Percentiles rank a stretch among this genome's conserved stretches.
Evolutionary conservation across 2,329 filamentous ascomycete genomes (phyloP).

Genomic region (Alternaria angustiovoidea): DNA sequence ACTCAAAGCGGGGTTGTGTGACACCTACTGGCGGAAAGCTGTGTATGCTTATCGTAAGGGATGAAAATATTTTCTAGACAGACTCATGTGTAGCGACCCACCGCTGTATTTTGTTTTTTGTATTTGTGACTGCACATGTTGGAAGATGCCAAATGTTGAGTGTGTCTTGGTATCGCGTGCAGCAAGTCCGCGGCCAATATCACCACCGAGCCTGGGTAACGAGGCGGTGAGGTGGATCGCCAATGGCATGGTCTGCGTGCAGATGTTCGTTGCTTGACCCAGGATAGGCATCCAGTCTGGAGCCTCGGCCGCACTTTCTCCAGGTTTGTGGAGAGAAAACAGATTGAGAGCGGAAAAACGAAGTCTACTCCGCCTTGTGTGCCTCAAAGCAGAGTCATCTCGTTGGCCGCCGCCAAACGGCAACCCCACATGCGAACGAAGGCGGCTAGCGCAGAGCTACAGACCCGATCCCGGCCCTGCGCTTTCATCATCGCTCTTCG

Average conservation of each 20-base stretch:
- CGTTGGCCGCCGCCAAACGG: slow-evolving; percentile 14
- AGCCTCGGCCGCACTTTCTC: slow-evolving; percentile 13
- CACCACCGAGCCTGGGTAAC: background rate
- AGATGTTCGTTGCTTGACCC: slow-evolving; percentile 1
- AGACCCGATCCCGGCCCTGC: slow-evolving; percentile 38
- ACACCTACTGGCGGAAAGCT: background rate
- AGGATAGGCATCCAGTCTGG: background rate
- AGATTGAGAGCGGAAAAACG: slow-evolving; percentile 18
- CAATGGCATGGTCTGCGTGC: background rate
- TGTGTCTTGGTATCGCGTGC: slow-evolving; percentile 3
- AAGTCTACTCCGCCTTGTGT: slow-evolving; percentile 18
- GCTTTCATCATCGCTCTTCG: slow-evolving; percentile 42
- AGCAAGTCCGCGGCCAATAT: slow-evolving; percentile 2
- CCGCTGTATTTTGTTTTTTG: background rate
- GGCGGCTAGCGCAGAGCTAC: slow-evolving; percentile 16
- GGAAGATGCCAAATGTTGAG: background rate
- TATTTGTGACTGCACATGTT: background rate
- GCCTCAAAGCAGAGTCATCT: slow-evolving; percentile 7
- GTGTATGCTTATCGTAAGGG: background rate
- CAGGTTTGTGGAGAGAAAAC: slow-evolving; percentile 19
- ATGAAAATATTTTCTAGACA: background rate
- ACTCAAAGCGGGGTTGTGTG: slow-evolving; percentile 1
- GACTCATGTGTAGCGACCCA: background rate
- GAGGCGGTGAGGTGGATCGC: slow-evolving; percentile 5
- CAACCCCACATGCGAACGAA: slow-evolving; percentile 19